Conservation (phyloP, 2,329 filamentous ascomycete genomes). For the Periconia sp. region DNA sequence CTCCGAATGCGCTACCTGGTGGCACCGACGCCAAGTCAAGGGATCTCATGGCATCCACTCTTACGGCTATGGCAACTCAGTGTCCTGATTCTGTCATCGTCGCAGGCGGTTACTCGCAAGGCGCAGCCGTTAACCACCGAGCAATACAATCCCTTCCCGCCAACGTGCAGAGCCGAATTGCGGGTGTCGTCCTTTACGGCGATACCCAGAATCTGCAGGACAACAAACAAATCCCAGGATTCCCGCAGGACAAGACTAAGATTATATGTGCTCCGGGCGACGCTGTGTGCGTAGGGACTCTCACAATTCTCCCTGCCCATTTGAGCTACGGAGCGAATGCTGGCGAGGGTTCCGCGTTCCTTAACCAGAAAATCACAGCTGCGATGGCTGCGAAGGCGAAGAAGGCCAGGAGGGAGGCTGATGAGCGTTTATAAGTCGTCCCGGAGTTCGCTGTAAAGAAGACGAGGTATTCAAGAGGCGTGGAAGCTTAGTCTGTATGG, state of each 20-base stretch:
- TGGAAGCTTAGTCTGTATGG: too few relatives aligned
- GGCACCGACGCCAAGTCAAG: conserved; percentile 26
- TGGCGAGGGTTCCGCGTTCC: conserved; percentile 29
- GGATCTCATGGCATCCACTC: conserved; percentile 22
- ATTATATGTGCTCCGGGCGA: conserved; percentile 56
- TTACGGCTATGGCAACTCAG: conserved; percentile 27
- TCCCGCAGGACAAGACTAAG: conserved; percentile 47
- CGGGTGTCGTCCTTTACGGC: conserved; percentile 48
- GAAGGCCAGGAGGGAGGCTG: conserved; percentile 26
- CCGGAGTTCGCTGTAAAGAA: conserved; percentile 1
- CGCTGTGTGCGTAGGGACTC: conserved; percentile 53
- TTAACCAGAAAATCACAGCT: conserved; percentile 26
- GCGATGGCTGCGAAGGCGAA: conserved; percentile 32
- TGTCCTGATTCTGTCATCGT: conserved; percentile 39
- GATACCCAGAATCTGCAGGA: conserved; percentile 49
- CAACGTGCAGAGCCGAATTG: conserved; percentile 34
- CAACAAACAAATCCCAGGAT: conserved; percentile 44
- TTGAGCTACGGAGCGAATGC: conserved; percentile 33
- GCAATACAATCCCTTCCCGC: conserved; percentile 31
- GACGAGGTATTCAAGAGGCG: too few relatives aligned
- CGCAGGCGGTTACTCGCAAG: conserved; percentile 33
- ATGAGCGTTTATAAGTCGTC: conserved; percentile 7
- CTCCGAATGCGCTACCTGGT: conserved; percentile 33
- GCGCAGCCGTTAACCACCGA: conserved; percentile 40
- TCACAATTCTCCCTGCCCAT: conserved; percentile 34